A percentile compares a stretch with the other conserved stretches of the same genome.
Conservation (phyloP, 2,329 filamentous ascomycete genomes). For the Rhytidhysteron rufulum region DNA sequence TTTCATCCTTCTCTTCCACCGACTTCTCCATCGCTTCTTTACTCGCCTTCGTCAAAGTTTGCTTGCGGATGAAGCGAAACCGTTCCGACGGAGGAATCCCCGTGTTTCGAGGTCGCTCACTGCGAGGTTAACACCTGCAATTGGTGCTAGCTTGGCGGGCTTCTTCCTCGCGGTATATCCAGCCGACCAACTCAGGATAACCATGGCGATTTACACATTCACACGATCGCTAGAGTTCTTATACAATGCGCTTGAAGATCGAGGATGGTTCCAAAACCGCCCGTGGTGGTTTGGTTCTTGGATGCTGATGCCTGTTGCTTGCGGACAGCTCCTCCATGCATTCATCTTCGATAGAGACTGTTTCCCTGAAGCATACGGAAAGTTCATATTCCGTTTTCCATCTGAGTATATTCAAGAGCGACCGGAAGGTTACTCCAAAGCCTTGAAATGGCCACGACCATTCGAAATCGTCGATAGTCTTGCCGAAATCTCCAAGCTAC, state of each 20-base stretch:
- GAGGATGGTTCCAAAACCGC: constrained; percentile 60
- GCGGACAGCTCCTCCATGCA: constrained; percentile 48
- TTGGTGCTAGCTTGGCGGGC: constrained; percentile 86
- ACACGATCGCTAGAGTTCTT: constrained; percentile 80
- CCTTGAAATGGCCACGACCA: constrained; percentile 69
- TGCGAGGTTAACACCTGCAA: constrained; percentile 76
- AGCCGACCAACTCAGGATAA: constrained; percentile 67
- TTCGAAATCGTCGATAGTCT: constrained; percentile 77
- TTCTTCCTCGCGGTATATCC: constrained; percentile 76
- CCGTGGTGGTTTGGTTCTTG: constrained; percentile 62
- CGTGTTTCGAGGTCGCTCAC: constrained; percentile 70
- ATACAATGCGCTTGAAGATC: constrained; percentile 78
- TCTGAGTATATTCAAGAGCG: constrained; percentile 73
- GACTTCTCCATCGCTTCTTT: constrained; percentile 87
- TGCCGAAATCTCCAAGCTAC: constrained; percentile 72
- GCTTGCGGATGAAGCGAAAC: constrained; percentile 71
- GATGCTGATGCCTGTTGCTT: constrained; percentile 49
- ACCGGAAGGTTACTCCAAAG: constrained; percentile 64
- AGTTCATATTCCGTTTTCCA: constrained; percentile 67
- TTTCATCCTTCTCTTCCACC: constrained; percentile 80
- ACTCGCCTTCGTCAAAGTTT: constrained; percentile 73
- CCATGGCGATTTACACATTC: constrained; percentile 75
- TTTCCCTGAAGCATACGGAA: constrained; percentile 54
- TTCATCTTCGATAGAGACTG: constrained; percentile 52
- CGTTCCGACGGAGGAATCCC: constrained; percentile 81